These are phyloP conservation scores for Trypanosoma avium DNA, from an alignment of 208 protist genomes.

Conservation along the genomic window DNA sequence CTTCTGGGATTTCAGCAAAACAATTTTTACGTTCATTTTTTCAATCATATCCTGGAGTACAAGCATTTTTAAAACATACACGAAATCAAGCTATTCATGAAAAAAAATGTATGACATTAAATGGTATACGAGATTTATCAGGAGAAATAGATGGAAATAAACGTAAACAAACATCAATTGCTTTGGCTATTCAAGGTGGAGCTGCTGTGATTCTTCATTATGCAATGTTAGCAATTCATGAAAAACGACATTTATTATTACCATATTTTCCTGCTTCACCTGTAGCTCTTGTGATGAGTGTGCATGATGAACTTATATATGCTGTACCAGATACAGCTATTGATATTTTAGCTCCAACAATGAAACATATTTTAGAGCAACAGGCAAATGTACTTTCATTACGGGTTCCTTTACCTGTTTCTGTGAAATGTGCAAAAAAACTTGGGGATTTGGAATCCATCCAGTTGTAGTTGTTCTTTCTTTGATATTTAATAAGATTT, in stretches of 20 bases:
- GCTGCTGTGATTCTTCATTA: constrained; percentile 82
- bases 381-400: constrained; percentile 28
- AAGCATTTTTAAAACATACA: constrained; percentile 52
- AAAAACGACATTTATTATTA: constrained; percentile 49
- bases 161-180: constrained; percentile 65
- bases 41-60: constrained; percentile 56
- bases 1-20: constrained; percentile 18
- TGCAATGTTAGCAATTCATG: constrained; percentile 74
- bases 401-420: constrained; percentile 61
- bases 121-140: constrained; percentile 42
- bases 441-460: constrained; percentile 49
- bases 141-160: constrained; percentile 41
- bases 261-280: constrained; percentile 54
- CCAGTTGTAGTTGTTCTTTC: constrained; percentile 9
- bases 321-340: constrained; percentile 44
- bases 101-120: constrained; percentile 41
- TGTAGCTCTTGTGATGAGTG: constrained; percentile 54
- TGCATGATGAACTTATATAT: constrained; percentile 90
- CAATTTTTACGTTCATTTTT: constrained; percentile 59
- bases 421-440: constrained; percentile 47
- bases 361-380: constrained; percentile 57
- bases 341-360: constrained; percentile 32
- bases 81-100: constrained; percentile 42
- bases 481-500: background rate
- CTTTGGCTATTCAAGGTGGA: constrained; percentile 78